Percentiles rank a stretch among this genome's conserved stretches.
These are phyloP conservation scores for Fusarium tuaranense DNA, from an alignment of 2,329 filamentous ascomycete genomes.

Conservation along the genomic window DNA sequence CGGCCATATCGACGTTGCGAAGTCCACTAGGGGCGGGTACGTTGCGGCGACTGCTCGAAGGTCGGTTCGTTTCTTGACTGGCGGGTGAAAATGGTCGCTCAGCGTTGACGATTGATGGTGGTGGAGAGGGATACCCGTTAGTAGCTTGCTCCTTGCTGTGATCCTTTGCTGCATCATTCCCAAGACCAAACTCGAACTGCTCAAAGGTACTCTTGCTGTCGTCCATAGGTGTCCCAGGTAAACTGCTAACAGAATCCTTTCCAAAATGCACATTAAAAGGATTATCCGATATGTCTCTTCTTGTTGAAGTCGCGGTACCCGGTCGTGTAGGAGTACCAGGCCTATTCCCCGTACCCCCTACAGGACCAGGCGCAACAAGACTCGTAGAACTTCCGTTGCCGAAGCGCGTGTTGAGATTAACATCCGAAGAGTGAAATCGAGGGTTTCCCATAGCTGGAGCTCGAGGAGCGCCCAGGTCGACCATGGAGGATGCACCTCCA, in stretches of 20 bases:
- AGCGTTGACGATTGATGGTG: slow-evolving; percentile 50
- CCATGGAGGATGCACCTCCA: slow-evolving; percentile 57
- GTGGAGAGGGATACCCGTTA: slow-evolving; percentile 53
- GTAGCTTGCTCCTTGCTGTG: slow-evolving; percentile 17
- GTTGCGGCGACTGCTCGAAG: slow-evolving; percentile 38
- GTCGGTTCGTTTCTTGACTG: slow-evolving; percentile 22
- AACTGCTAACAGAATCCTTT: slow-evolving; percentile 44
- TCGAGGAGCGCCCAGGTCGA: slow-evolving; percentile 54
- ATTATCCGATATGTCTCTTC: slow-evolving; percentile 55
- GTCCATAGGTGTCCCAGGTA: slow-evolving; percentile 40
- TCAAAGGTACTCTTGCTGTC: slow-evolving; percentile 53
- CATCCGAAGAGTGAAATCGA: slow-evolving; percentile 53
- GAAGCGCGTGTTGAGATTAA: slow-evolving; percentile 52
- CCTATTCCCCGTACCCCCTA: slow-evolving; percentile 39
- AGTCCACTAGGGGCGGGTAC: slow-evolving; percentile 38
- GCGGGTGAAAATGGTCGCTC: slow-evolving; percentile 44
- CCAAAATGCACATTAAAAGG: slow-evolving; percentile 62
- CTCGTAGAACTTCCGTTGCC: slow-evolving; percentile 52
- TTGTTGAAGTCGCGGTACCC: slow-evolving; percentile 50
- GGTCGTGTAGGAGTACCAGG: slow-evolving; percentile 48
- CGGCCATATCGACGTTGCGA: slow-evolving; percentile 43
- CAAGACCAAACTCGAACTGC: slow-evolving; percentile 54
- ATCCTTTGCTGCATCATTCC: slow-evolving; percentile 18
- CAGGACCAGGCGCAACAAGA: slow-evolving; percentile 48
- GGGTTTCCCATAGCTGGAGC: slow-evolving; percentile 40